Percentiles rank a stretch among this genome's conserved stretches.
Conservation (phyloP, 805 yeast genomes). For the Yamadazyma sp. region DNA sequence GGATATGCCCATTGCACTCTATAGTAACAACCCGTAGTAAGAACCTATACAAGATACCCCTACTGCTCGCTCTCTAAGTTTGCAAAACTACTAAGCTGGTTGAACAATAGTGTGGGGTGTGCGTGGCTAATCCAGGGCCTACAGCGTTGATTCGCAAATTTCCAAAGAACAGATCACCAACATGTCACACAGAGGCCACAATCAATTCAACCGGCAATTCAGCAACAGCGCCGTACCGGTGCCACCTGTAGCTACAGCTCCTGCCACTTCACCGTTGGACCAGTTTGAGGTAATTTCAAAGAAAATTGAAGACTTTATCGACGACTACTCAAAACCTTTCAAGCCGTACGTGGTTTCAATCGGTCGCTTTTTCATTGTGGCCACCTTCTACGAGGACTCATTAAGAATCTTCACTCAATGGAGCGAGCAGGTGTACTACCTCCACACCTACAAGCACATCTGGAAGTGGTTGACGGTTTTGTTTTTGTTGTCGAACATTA, state of each 20-base stretch:
- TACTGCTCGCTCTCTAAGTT: no score
- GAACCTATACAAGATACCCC: no score
- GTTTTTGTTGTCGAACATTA: slow-evolving; percentile 63
- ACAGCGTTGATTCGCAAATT: neutral
- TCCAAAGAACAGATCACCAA: slow-evolving; percentile 7
- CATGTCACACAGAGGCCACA: slow-evolving; percentile 46
- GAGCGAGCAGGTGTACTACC: slow-evolving; percentile 84
- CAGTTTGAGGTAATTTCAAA: slow-evolving; percentile 53
- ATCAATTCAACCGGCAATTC: slow-evolving; percentile 41
- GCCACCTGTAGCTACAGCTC: slow-evolving; percentile 5
- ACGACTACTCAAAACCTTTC: slow-evolving; percentile 50
- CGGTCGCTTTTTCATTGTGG: slow-evolving; percentile 88
- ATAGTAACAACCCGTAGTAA: no score
- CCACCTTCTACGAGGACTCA: slow-evolving; percentile 90
- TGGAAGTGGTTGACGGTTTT: slow-evolving; percentile 75
- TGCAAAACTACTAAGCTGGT: no score
- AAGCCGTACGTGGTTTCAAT: slow-evolving; percentile 81
- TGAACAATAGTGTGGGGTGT: no score
- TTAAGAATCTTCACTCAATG: slow-evolving; percentile 82
- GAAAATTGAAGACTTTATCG: slow-evolving; percentile 53
- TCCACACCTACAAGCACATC: slow-evolving; percentile 74
- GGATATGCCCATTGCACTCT: no score
- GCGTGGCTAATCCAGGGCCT: neutral
- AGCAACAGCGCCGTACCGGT: slow-evolving; percentile 14
- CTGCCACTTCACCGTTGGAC: slow-evolving; percentile 27